Conservation (phyloP, 441 rosid species). For the Corymbia citriodora region DNA sequence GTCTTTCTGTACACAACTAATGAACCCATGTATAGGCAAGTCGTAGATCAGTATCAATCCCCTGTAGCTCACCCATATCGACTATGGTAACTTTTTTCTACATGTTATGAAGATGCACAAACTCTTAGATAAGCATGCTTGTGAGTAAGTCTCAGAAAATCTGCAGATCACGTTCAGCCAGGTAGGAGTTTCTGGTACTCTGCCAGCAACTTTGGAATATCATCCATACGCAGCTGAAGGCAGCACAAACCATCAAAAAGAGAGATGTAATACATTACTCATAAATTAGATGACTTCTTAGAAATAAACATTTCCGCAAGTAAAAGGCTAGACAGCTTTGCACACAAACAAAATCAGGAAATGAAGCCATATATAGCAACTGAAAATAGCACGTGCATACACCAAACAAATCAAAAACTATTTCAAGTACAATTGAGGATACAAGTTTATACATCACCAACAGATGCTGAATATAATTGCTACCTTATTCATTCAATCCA, state of each 20-base stretch:
- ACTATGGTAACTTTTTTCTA: neutral
- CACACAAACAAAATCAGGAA: neutral
- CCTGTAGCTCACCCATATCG: neutral
- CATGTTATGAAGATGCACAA: neutral
- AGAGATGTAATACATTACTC: neutral
- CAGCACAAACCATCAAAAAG: neutral
- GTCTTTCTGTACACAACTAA: neutral
- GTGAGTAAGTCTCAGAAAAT: neutral
- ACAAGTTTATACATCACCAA: neutral
- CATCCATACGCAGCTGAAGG: constrained; percentile 75
- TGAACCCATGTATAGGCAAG: neutral
- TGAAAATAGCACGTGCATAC: neutral
- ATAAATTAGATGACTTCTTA: neutral
- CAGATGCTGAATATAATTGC: neutral
- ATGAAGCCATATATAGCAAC: neutral
- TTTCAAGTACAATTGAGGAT: neutral
- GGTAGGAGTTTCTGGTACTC: constrained; percentile 57
- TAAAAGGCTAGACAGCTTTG: neutral
- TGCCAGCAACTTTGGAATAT: constrained; percentile 66
- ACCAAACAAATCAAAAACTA: neutral
- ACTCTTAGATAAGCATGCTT: neutral
- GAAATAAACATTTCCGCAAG: neutral
- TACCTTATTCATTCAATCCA: neutral
- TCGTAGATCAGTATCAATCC: neutral
- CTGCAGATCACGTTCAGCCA: constrained; percentile 12